Conservation (phyloP, 805 yeast species). For the Maudiozyma turicensis region DNA sequence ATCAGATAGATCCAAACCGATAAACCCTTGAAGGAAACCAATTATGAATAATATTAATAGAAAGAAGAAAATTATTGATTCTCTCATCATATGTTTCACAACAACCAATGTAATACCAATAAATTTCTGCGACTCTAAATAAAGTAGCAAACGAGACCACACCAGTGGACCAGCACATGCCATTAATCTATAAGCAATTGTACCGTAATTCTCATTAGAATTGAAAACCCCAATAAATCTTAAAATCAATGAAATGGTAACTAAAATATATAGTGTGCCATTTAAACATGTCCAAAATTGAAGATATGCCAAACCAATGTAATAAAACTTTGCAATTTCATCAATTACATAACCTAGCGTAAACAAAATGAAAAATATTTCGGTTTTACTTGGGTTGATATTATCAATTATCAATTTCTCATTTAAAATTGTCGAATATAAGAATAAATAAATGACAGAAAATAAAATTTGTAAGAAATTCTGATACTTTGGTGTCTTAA, state of each 20-base stretch:
- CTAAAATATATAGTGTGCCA: slow-evolving; percentile 52
- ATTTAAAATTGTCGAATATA: slow-evolving; percentile 60
- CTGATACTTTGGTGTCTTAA: slow-evolving; percentile 79
- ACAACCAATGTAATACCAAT: slow-evolving; percentile 88
- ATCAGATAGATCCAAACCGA: slow-evolving; percentile 82
- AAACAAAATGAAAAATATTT: slow-evolving; percentile 50
- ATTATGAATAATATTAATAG: slow-evolving; percentile 57
- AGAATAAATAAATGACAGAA: slow-evolving; percentile 49
- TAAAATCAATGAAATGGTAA: slow-evolving; percentile 43
- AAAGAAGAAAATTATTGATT: slow-evolving; percentile 73
- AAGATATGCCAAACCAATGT: slow-evolving; percentile 61
- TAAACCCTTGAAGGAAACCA: slow-evolving; percentile 79
- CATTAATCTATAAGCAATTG: slow-evolving; percentile 55
- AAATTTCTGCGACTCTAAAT: slow-evolving; percentile 67
- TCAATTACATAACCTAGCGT: slow-evolving; percentile 60
- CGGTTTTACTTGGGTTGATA: slow-evolving; percentile 37
- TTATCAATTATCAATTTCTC: slow-evolving; percentile 33
- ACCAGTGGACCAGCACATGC: slow-evolving; percentile 79
- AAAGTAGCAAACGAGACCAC: slow-evolving; percentile 73
- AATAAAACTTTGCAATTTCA: slow-evolving; percentile 62
- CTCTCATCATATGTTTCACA: slow-evolving; percentile 76
- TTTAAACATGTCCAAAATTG: slow-evolving; percentile 77
- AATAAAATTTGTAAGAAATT: slow-evolving; percentile 60
- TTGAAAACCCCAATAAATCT: slow-evolving; percentile 32
- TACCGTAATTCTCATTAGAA: slow-evolving; percentile 34